Percentiles rank a stretch among this genome's conserved stretches.
Evolutionary conservation across 257 asterid species (phyloP).

Genomic region (Petrea volubilis): DNA sequence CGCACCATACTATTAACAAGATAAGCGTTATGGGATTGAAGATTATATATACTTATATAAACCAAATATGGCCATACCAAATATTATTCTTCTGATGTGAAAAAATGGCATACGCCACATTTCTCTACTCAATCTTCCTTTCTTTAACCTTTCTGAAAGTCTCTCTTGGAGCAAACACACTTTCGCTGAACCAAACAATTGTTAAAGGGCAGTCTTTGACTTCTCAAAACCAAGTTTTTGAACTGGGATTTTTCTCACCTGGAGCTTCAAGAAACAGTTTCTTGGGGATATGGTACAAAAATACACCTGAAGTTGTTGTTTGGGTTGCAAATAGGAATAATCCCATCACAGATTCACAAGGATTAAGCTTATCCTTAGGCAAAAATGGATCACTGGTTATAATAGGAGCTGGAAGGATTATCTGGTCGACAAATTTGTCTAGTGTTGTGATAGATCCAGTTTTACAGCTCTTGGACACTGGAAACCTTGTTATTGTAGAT

Average conservation of each 20-base stretch:
- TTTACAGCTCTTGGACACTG: constrained; percentile 28
- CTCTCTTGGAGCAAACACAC: constrained; percentile 11
- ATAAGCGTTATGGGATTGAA: no score
- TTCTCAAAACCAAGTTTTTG: constrained; percentile 28
- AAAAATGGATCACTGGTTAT: constrained; percentile 16
- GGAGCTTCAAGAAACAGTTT: constrained; percentile 18
- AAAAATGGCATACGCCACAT: not conserved
- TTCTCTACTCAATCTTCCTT: not conserved
- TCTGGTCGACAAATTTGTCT: constrained; percentile 30
- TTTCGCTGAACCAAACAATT: constrained; percentile 23
- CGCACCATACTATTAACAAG: no score
- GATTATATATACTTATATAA: no score
- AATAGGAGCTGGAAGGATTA: not conserved
- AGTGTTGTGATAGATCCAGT: not conserved
- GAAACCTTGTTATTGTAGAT: constrained; percentile 33
- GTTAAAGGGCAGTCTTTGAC: constrained; percentile 17
- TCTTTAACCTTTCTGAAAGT: constrained; percentile 3
- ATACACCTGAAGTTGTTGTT: constrained; percentile 23
- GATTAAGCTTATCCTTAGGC: constrained; percentile 7
- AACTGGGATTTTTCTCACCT: constrained; percentile 36
- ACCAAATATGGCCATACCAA: no score
- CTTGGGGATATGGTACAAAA: constrained; percentile 36
- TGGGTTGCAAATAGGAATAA: constrained; percentile 40
- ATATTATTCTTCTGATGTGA: no score
- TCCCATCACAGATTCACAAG: constrained; percentile 16